phyloP scores from a whole-genome alignment of 2,329 filamentous ascomycete genomes.

The Fusarium torulosum region DNA sequence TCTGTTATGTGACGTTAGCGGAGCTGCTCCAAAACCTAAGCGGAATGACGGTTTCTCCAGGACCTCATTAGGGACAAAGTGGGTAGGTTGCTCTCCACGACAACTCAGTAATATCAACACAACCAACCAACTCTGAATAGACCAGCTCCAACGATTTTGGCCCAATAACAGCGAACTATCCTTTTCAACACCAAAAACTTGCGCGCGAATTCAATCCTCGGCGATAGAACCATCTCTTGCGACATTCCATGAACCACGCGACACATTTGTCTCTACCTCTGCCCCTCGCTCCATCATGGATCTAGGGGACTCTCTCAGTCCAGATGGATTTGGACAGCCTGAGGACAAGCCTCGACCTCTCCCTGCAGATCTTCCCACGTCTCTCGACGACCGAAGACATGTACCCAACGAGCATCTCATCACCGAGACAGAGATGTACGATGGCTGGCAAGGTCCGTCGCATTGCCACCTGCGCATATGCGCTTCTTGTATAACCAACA shows the following conservation, averaged over 20 bases:
- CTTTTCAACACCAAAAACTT: not conserved
- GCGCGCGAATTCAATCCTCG: conserved; percentile 9
- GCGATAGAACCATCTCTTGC: conserved; percentile 11
- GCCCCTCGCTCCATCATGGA: conserved; percentile 67
- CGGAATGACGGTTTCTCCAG: conserved; percentile 47
- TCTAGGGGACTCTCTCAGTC: conserved; percentile 63
- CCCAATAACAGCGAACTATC: conserved; percentile 4
- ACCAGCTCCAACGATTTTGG: conserved; percentile 10
- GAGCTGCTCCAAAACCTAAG: conserved; percentile 28
- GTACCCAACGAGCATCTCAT: conserved; percentile 73
- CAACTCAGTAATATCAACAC: conserved; percentile 42
- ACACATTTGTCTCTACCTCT: conserved; percentile 48
- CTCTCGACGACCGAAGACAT: conserved; percentile 86
- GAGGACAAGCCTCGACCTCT: conserved; percentile 64
- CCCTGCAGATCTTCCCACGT: conserved; percentile 88
- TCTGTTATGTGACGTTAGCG: conserved; percentile 17
- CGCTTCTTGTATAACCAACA: conserved; percentile 37
- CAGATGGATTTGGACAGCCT: conserved; percentile 52
- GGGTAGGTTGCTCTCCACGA: conserved; percentile 44
- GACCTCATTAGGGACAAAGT: conserved; percentile 41
- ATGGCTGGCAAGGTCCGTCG: conserved; percentile 91
- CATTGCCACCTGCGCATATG: conserved; percentile 29
- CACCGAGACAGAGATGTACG: conserved; percentile 95
- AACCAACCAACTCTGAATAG: conserved; percentile 16
- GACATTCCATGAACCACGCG: conserved; percentile 51